These are phyloP conservation scores for Micromonas pusilla DNA, from an alignment of 139 green algal genomes.

Conservation along the genomic window DNA sequence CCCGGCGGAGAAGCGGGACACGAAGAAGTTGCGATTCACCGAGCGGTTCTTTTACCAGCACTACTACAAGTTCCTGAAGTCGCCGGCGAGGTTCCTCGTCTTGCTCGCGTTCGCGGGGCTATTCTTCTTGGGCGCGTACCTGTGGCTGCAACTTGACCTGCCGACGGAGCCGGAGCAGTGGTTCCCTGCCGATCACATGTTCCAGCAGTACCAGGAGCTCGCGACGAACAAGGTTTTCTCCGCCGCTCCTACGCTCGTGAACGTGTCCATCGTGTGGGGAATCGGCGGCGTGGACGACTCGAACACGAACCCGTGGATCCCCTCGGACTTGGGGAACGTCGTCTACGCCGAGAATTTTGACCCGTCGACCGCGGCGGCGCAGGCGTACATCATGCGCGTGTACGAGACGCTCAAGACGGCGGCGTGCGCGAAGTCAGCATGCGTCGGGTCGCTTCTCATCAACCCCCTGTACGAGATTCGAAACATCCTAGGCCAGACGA, in stretches of 20 bases:
- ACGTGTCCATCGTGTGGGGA: conserved; percentile 35
- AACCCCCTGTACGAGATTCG: background rate
- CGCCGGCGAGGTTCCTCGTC: conserved; percentile 22
- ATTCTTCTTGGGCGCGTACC: conserved; percentile 19
- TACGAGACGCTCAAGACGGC: background rate
- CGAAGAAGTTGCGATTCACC: background rate
- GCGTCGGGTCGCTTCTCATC: background rate
- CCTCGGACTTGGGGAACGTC: conserved; percentile 30
- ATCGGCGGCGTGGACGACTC: conserved; percentile 31
- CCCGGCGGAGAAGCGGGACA: background rate
- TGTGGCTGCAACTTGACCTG: conserved; percentile 25
- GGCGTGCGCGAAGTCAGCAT: background rate
- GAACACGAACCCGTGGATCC: conserved; percentile 26
- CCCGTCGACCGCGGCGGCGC: conserved; percentile 15
- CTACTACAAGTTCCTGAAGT: conserved; percentile 6
- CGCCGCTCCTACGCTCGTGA: conserved; percentile 1
- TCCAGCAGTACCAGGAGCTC: conserved; percentile 32
- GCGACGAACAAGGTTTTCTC: conserved; percentile 16
- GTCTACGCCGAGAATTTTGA: conserved; percentile 31
- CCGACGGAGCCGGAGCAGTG: conserved; percentile 36
- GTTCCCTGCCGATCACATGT: conserved; percentile 34
- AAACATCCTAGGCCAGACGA: background rate
- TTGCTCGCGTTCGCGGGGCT: conserved; percentile 21
- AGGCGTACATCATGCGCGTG: conserved; percentile 11
- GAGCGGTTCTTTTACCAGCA: conserved; percentile 39